phyloP scores from a whole-genome alignment of 306 rosid genomes.

The Rosa rugosa region DNA sequence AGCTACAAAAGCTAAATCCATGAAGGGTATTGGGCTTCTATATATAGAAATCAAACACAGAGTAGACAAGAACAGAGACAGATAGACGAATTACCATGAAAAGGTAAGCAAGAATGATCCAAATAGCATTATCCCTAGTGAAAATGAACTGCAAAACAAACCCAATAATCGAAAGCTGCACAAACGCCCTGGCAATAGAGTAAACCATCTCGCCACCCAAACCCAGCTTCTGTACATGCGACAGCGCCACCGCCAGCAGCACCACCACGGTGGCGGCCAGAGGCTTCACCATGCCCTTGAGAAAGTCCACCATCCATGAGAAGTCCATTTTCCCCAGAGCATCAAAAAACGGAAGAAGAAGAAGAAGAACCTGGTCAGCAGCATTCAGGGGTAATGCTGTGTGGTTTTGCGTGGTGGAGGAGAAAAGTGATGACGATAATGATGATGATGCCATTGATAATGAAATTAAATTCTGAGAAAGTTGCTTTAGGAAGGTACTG shows the following conservation, averaged over 20 bases:
- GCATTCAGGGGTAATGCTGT: not conserved
- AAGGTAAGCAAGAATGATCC: slow-evolving; percentile 90
- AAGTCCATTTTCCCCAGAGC: slow-evolving; percentile 33
- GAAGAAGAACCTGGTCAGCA: not conserved
- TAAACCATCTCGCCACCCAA: slow-evolving; percentile 69
- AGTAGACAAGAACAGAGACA: not conserved
- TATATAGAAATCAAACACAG: not conserved
- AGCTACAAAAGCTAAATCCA: not conserved
- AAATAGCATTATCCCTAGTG: slow-evolving; percentile 48
- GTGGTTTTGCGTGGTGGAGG: slow-evolving; percentile 26
- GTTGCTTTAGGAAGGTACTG: not conserved
- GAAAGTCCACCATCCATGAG: slow-evolving; percentile 56
- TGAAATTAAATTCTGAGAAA: not conserved
- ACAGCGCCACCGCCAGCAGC: slow-evolving; percentile 55
- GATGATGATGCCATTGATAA: not conserved
- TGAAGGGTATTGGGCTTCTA: not conserved
- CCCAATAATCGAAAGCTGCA: slow-evolving; percentile 88
- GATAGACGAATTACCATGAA: slow-evolving; percentile 60
- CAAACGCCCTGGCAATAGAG: slow-evolving; percentile 68
- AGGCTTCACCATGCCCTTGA: slow-evolving; percentile 79
- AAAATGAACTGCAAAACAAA: slow-evolving; percentile 89
- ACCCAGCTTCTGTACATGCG: slow-evolving; percentile 66
- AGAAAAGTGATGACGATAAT: slow-evolving; percentile 1
- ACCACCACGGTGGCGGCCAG: slow-evolving; percentile 69
- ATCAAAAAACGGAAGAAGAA: not conserved